phyloP scores from a whole-genome alignment of 345 rosid species.

The Sonneratia alba region DNA sequence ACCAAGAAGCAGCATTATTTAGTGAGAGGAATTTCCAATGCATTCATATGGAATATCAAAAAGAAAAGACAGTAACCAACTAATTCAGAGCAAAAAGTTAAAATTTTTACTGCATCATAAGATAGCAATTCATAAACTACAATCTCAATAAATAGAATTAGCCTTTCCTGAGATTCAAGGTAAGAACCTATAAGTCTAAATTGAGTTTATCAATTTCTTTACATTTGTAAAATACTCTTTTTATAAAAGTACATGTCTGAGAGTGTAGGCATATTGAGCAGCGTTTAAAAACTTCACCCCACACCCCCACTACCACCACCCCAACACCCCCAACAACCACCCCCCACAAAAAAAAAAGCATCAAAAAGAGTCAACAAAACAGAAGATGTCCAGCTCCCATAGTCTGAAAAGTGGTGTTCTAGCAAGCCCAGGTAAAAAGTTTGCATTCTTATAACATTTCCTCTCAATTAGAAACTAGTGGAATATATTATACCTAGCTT shows the following conservation, averaged over 20 bases:
- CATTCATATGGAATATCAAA: neutral
- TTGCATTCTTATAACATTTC: neutral
- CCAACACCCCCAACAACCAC: too few relatives aligned
- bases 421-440: neutral
- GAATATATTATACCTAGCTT: neutral
- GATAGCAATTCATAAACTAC: neutral
- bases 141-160: neutral
- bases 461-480: neutral
- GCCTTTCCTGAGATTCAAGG: neutral
- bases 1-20: neutral
- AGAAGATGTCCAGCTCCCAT: neutral
- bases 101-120: neutral
- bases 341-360: too few relatives aligned
- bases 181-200: neutral
- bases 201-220: neutral
- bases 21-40: neutral
- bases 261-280: neutral
- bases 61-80: neutral
- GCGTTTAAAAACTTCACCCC: neutral
- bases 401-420: neutral
- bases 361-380: neutral
- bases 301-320: too few relatives aligned
- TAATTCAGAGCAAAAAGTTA: neutral
- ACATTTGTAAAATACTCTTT: neutral
- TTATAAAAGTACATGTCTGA: too few relatives aligned